Conservation (phyloP, 179 eudicot genomes). For the Pouteria campechiana region DNA sequence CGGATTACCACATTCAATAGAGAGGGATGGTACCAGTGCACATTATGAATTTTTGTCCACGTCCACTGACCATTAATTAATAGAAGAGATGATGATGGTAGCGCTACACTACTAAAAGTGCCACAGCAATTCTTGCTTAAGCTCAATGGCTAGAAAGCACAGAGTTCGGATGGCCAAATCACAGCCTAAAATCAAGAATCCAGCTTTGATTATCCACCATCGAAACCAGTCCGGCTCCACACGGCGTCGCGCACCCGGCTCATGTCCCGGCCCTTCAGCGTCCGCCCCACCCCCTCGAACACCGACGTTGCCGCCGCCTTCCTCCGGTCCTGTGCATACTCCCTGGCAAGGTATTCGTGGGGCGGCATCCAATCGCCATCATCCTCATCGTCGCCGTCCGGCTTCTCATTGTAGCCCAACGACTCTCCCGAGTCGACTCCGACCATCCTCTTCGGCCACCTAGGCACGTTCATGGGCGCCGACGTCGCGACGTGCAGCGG, state of each 20-base stretch:
- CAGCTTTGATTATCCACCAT: too few relatives aligned
- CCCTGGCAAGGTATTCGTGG: conserved; percentile 73
- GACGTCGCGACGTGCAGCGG: conserved; percentile 37
- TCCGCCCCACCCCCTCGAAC: conserved; percentile 83
- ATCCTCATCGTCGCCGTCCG: conserved; percentile 25
- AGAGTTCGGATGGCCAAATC: too few relatives aligned
- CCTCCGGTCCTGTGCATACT: conserved; percentile 30
- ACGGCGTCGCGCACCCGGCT: conserved; percentile 89
- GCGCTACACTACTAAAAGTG: too few relatives aligned
- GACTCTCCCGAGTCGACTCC: conserved; percentile 46
- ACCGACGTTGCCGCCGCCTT: conserved; percentile 52
- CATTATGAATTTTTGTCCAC: too few relatives aligned
- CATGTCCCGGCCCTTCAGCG: conserved; percentile 87
- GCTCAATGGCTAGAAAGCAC: too few relatives aligned
- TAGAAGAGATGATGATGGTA: too few relatives aligned
- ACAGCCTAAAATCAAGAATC: too few relatives aligned
- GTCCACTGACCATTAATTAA: too few relatives aligned
- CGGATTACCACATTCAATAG: too few relatives aligned
- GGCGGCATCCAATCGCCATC: conserved; percentile 61
- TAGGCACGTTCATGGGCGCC: conserved; percentile 53
- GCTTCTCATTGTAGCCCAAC: conserved; percentile 43
- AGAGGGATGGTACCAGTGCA: too few relatives aligned
- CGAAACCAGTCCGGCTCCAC: conserved; percentile 90
- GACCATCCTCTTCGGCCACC: conserved; percentile 47
- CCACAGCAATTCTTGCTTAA: too few relatives aligned